Conservation (phyloP, 257 asterid species). For the Solanum paucissectum region DNA sequence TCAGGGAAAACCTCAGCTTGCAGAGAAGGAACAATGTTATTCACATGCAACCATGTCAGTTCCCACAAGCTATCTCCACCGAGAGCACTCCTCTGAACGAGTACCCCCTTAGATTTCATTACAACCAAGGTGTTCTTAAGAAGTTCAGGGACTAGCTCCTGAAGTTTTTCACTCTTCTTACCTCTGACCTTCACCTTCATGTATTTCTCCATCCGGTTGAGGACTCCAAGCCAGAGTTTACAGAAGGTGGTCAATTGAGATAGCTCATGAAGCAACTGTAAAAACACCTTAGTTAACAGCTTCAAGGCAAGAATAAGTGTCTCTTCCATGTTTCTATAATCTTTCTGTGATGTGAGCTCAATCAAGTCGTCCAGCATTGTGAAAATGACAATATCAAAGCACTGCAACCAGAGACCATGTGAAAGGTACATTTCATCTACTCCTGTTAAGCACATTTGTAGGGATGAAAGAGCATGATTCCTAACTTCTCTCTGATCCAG, state of each 20-base stretch:
- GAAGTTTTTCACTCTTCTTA: conserved; percentile 74
- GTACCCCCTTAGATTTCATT: conserved; percentile 79
- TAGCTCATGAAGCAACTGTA: conserved; percentile 40
- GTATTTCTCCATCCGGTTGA: conserved; percentile 77
- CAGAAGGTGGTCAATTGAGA: conserved; percentile 67
- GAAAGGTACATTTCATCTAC: conserved; percentile 56
- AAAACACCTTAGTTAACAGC: conserved; percentile 54
- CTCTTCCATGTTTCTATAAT: conserved; percentile 79
- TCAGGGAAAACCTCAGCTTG: conserved; percentile 62
- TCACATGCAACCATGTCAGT: conserved; percentile 89
- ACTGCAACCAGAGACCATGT: conserved; percentile 59
- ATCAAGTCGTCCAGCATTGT: conserved; percentile 83
- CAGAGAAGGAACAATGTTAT: conserved; percentile 61
- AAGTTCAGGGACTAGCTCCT: conserved; percentile 77
- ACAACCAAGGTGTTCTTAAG: conserved; percentile 68
- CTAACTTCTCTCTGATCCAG: conserved; percentile 93
- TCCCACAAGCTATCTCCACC: conserved; percentile 95
- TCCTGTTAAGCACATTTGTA: conserved; percentile 68
- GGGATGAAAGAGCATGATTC: conserved; percentile 68
- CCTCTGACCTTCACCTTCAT: conserved; percentile 60
- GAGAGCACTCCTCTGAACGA: conserved; percentile 59
- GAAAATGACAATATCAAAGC: conserved; percentile 81
- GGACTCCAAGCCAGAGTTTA: conserved; percentile 80
- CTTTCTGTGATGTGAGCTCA: conserved; percentile 83
- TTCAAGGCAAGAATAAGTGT: conserved; percentile 76